phyloP scores from a whole-genome alignment of 352 stramenopile genomes.

The Phytopythium helicoides region DNA sequence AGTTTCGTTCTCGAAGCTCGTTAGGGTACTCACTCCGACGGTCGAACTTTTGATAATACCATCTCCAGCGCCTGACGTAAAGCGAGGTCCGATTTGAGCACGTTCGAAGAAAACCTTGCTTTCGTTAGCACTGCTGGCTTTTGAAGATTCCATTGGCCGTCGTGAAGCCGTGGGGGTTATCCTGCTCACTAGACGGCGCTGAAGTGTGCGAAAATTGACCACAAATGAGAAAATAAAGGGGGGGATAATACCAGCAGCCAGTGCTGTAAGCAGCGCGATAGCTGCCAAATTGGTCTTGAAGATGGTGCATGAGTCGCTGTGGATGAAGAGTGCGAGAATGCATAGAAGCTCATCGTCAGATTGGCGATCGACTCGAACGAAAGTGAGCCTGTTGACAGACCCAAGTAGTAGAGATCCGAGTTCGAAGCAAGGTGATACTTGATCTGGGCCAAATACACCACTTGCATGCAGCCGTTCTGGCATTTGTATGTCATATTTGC shows the following conservation, averaged over 20 bases:
- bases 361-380: conserved; percentile 29
- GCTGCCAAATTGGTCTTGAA: conserved; percentile 15
- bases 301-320: conserved; percentile 3
- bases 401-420: conserved; percentile 1
- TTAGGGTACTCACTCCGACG: conserved; percentile 7
- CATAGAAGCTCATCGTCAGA: conserved; percentile 30
- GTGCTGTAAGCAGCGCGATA: conserved; percentile 14
- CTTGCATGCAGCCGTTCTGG: conserved; percentile 8
- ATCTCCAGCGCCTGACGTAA: not conserved
- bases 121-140: no score
- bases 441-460: not conserved
- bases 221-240: conserved; percentile 6
- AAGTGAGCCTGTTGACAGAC: conserved; percentile 25
- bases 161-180: conserved; percentile 6
- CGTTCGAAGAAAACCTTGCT: no score
- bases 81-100: no score
- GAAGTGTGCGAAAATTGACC: conserved; percentile 12
- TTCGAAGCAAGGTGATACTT: no score
- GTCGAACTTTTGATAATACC: not conserved
- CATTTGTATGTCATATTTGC: conserved; percentile 7
- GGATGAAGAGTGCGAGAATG: conserved; percentile 25
- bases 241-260: conserved; percentile 11
- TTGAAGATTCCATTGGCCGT: not conserved
- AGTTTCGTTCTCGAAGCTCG: conserved; percentile 20
- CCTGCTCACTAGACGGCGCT: conserved; percentile 13